Percentiles rank a stretch among this genome's conserved stretches.
Evolutionary conservation across 2,329 filamentous ascomycete species (phyloP).

Genomic region (Geosmithia putterillii): DNA sequence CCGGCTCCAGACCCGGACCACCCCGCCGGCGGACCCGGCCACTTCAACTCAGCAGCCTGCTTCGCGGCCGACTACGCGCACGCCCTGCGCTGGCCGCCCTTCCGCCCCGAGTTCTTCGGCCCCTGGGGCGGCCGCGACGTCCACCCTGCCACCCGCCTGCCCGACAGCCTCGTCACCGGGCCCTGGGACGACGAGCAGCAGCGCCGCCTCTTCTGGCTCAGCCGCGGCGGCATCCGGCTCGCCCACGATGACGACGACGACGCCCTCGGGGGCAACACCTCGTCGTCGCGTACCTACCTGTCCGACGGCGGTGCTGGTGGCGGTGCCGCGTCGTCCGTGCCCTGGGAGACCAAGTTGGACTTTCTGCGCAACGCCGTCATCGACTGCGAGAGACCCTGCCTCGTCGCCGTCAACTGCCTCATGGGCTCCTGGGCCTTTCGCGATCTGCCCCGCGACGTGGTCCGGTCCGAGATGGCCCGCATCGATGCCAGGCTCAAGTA

Average conservation of each 20-base stretch:
- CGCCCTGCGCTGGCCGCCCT: constrained; percentile 10
- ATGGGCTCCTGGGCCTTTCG: constrained; percentile 13
- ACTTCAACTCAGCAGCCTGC: constrained; percentile 19
- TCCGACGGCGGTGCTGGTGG: constrained; percentile 4
- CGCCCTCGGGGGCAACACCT: too few relatives aligned
- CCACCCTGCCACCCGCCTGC: constrained; percentile 25
- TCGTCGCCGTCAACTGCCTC: constrained; percentile 17
- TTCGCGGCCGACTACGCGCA: constrained; percentile 23
- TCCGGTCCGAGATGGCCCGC: constrained; percentile 10
- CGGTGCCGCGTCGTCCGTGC: constrained; percentile 3
- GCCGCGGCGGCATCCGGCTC: constrained; percentile 19
- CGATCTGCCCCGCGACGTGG: constrained; percentile 15
- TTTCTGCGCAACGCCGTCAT: constrained; percentile 22
- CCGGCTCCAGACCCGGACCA: constrained; percentile 4
- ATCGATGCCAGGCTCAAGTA: constrained; percentile 16
- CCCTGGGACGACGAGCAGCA: constrained; percentile 26
- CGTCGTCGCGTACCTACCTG: not conserved
- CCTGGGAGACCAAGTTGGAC: constrained; percentile 28
- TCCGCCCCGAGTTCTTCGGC: constrained; percentile 5
- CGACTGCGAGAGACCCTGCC: constrained; percentile 11
- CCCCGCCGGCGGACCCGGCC: constrained; percentile 9
- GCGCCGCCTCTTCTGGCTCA: constrained; percentile 32
- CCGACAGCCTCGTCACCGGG: constrained; percentile 24
- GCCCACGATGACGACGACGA: not conserved
- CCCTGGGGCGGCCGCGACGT: constrained; percentile 19